Percentiles rank a stretch among this genome's conserved stretches.
phyloP scores from a whole-genome alignment of 352 stramenopile genomes.

The Pelagophyceae sp. region DNA sequence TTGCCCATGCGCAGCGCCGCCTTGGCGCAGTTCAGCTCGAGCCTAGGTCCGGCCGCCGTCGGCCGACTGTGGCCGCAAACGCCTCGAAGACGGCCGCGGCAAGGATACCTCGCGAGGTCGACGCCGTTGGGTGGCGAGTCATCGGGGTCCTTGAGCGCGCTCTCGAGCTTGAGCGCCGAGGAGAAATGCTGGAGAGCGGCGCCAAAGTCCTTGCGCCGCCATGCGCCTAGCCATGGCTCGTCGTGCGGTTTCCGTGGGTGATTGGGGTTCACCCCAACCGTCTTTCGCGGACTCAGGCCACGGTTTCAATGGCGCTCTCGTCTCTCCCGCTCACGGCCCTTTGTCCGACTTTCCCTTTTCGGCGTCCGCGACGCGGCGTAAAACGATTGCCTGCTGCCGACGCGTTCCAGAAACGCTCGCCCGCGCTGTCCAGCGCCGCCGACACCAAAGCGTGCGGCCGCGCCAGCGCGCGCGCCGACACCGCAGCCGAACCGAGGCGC shows the following conservation, averaged over 20 bases:
- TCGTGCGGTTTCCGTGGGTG: too few species aligned
- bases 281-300: too few species aligned
- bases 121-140: neutral
- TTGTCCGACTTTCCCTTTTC: too few species aligned
- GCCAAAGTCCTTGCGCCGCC: slow-evolving; percentile 9
- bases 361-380: too few species aligned
- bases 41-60: too few species aligned
- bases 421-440: neutral
- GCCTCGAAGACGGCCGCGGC: too few species aligned
- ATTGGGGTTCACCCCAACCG: too few species aligned
- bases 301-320: too few species aligned
- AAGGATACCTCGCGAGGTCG: slow-evolving; percentile 17
- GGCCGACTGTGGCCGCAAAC: too few species aligned
- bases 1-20: neutral
- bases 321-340: too few species aligned
- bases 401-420: slow-evolving; percentile 18
- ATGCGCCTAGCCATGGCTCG: too few species aligned
- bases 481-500: too few species aligned
- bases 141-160: neutral
- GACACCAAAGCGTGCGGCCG: neutral
- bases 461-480: neutral
- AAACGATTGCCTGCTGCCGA: slow-evolving; percentile 13
- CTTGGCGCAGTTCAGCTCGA: slow-evolving; percentile 21
- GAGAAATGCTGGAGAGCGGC: neutral
- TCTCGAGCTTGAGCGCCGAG: neutral